A percentile compares a stretch with the other conserved stretches of the same genome.
Evolutionary conservation across 306 rosid species (phyloP).

Genomic region (Rosa rugosa): DNA sequence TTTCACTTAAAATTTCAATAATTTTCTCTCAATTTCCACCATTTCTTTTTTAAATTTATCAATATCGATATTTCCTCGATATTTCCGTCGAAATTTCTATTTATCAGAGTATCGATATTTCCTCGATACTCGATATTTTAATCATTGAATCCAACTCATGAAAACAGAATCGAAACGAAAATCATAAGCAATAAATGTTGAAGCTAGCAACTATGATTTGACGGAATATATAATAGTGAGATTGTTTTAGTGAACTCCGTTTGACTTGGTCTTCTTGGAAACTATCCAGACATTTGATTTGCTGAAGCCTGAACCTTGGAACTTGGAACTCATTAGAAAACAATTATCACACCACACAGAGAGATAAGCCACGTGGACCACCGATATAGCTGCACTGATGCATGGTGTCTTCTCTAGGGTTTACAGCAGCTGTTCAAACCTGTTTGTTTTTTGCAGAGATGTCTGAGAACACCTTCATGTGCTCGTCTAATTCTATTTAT

Average conservation of each 20-base stretch:
- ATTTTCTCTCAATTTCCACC: too few relatives aligned
- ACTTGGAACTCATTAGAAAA: not conserved
- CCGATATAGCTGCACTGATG: slow-evolving; percentile 29
- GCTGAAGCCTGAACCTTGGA: slow-evolving; percentile 12
- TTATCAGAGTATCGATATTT: too few relatives aligned
- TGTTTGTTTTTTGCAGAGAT: slow-evolving; percentile 23
- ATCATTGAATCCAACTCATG: too few relatives aligned
- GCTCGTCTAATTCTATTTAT: slow-evolving; percentile 38
- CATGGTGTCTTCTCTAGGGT: slow-evolving; percentile 40
- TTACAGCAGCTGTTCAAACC: slow-evolving; percentile 30
- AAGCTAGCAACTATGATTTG: not conserved
- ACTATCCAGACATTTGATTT: slow-evolving; percentile 2
- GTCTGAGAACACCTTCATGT: slow-evolving; percentile 51
- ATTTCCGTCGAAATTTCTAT: too few relatives aligned
- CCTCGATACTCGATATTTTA: too few relatives aligned
- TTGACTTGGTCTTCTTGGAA: not conserved
- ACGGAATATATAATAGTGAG: not conserved
- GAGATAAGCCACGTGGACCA: not conserved
- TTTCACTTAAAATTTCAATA: too few relatives aligned
- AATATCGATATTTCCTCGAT: too few relatives aligned
- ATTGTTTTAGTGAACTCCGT: not conserved
- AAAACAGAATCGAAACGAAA: not conserved
- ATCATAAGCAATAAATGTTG: not conserved
- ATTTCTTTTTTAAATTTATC: too few relatives aligned
- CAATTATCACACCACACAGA: not conserved